These are phyloP conservation scores for Neofusicoccum cordaticola DNA, from an alignment of 2,329 filamentous ascomycete species.

Conservation along the genomic window DNA sequence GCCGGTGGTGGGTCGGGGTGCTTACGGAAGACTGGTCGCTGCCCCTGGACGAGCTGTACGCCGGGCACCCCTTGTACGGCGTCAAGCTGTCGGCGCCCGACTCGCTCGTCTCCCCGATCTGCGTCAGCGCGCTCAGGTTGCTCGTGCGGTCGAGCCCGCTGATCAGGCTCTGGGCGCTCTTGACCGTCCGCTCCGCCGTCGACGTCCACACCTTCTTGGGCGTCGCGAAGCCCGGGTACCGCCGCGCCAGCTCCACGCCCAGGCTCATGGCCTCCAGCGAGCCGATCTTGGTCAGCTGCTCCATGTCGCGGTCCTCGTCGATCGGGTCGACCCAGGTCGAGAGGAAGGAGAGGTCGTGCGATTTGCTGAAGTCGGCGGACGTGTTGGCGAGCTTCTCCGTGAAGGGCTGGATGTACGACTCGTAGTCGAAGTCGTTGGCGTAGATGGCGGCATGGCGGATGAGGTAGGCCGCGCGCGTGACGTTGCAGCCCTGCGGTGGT, in stretches of 20 bases:
- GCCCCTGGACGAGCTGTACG: constrained; percentile 58
- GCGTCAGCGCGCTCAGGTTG: constrained; percentile 54
- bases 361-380: constrained; percentile 56
- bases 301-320: constrained; percentile 52
- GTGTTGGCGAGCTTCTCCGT: constrained; percentile 57
- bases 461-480: constrained; percentile 49
- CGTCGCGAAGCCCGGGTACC: constrained; percentile 54
- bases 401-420: constrained; percentile 51
- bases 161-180: constrained; percentile 58
- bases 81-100: constrained; percentile 61
- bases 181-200: constrained; percentile 60
- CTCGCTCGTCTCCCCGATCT: constrained; percentile 56
- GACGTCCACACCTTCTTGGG: constrained; percentile 61
- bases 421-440: constrained; percentile 53
- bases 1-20: background rate
- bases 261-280: constrained; percentile 59
- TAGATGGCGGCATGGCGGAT: constrained; percentile 52
- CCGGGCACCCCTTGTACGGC: constrained; percentile 63
- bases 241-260: constrained; percentile 57
- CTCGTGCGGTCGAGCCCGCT: constrained; percentile 55
- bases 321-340: constrained; percentile 57
- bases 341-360: constrained; percentile 57
- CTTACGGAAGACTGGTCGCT: constrained; percentile 51
- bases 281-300: constrained; percentile 62
- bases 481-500: constrained; percentile 51